Percentiles rank a stretch among this genome's conserved stretches.
phyloP scores from a whole-genome alignment of 2,329 filamentous ascomycete genomes.

The Aspergillus aculeatus region DNA sequence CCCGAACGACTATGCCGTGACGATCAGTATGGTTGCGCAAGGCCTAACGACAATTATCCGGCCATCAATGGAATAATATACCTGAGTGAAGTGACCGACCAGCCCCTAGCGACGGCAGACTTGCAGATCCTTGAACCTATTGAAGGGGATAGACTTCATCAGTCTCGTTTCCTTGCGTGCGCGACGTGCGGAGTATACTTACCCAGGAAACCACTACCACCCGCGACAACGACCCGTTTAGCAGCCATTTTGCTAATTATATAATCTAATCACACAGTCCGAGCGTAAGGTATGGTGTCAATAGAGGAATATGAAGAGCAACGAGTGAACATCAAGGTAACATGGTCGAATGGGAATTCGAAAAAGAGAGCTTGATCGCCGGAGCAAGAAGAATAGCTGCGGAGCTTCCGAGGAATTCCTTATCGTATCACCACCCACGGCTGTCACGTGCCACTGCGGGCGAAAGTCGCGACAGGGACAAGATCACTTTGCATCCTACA shows the following conservation, averaged over 20 bases:
- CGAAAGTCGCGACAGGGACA: constrained; percentile 2
- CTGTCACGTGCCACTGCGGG: constrained; percentile 25
- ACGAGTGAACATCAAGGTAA: neutral
- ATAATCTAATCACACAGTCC: neutral
- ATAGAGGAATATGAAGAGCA: neutral
- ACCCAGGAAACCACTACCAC: constrained; percentile 90
- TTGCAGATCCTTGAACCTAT: constrained; percentile 80
- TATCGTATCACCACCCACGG: constrained; percentile 24
- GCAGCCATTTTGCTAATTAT: constrained; percentile 48
- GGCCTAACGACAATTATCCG: neutral
- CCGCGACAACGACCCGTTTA: constrained; percentile 85
- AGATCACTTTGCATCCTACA: neutral
- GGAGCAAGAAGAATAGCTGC: neutral
- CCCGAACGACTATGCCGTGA: constrained; percentile 71
- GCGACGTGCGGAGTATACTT: constrained; percentile 27
- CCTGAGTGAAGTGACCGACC: constrained; percentile 93
- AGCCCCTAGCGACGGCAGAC: constrained; percentile 78
- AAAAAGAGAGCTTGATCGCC: neutral
- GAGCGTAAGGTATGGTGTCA: too few relatives aligned
- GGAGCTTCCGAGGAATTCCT: constrained; percentile 16
- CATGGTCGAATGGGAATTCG: neutral
- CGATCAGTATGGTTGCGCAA: constrained; percentile 1
- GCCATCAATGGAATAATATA: constrained; percentile 40
- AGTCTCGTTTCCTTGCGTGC: neutral
- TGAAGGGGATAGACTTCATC: constrained; percentile 15